Evolutionary conservation across 306 rosid genomes (phyloP).

Genomic region (Myrica gale): DNA sequence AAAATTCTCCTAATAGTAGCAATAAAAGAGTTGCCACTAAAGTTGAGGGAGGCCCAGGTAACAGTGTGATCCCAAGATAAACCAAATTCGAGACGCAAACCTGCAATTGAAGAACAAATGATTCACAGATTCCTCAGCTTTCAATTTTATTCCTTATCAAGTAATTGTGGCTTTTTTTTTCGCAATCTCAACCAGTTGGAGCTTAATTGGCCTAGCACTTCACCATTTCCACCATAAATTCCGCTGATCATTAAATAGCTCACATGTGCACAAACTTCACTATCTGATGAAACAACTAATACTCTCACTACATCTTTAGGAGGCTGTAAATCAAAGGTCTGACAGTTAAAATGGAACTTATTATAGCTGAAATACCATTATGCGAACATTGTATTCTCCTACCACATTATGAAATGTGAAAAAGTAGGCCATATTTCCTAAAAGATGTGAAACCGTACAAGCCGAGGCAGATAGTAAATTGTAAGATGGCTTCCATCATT

Average conservation of each 20-base stretch:
- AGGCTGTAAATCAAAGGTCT: not conserved
- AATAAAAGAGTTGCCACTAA: too few relatives aligned
- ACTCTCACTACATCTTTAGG: not conserved
- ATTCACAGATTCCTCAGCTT: too few relatives aligned
- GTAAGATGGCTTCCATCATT: not conserved
- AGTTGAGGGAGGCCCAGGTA: too few relatives aligned
- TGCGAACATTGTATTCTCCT: not conserved
- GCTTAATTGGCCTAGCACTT: not conserved
- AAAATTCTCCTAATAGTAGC: too few relatives aligned
- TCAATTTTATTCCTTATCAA: conserved; percentile 16
- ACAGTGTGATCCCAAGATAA: too few relatives aligned
- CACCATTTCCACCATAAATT: conserved; percentile 4
- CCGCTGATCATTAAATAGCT: not conserved
- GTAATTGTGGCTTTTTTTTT: too few relatives aligned
- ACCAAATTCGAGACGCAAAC: too few relatives aligned
- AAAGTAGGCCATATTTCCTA: not conserved
- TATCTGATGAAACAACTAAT: not conserved
- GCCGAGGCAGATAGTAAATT: not conserved
- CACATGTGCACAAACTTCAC: not conserved
- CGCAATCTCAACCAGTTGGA: too few relatives aligned
- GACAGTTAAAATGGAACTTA: not conserved
- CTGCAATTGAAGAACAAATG: too few relatives aligned
- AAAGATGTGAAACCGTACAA: not conserved
- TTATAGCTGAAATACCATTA: not conserved
- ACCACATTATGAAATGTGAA: not conserved